These are phyloP conservation scores for Coleophoma crateriformis DNA, from an alignment of 2,329 filamentous ascomycete genomes.

Conservation along the genomic window DNA sequence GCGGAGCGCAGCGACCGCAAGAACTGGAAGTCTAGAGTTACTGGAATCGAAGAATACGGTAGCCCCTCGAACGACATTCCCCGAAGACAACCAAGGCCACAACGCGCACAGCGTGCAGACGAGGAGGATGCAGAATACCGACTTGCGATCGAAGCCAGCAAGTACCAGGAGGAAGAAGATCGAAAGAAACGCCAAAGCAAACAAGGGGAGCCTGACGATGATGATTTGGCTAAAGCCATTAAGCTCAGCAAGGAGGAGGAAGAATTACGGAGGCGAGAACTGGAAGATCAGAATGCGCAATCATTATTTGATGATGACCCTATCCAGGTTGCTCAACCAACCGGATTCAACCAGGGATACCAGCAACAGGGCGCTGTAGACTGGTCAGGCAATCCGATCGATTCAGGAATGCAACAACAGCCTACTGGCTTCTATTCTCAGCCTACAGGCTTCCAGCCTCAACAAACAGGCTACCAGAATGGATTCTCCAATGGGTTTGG, in stretches of 20 bases:
- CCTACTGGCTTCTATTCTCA: conserved; percentile 69
- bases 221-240: conserved; percentile 91
- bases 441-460: conserved; percentile 20
- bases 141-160: conserved; percentile 90
- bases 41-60: conserved; percentile 79
- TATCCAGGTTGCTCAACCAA: conserved; percentile 54
- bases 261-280: conserved; percentile 76
- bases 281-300: conserved; percentile 79
- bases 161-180: conserved; percentile 91
- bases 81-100: conserved; percentile 39
- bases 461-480: conserved; percentile 62
- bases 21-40: conserved; percentile 94
- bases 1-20: conserved; percentile 87
- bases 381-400: conserved; percentile 94
- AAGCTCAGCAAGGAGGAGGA: conserved; percentile 94
- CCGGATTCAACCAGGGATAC: conserved; percentile 93
- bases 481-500: conserved; percentile 66
- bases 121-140: conserved; percentile 89
- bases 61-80: conserved; percentile 35
- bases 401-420: conserved; percentile 72
- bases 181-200: conserved; percentile 63
- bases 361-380: conserved; percentile 95
- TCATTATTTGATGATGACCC: conserved; percentile 84
- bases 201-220: conserved; percentile 56
- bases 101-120: conserved; percentile 49